Percentiles rank a stretch among this genome's conserved stretches.
These are phyloP conservation scores for Populus alba DNA, from an alignment of 345 rosid genomes.

Conservation along the genomic window DNA sequence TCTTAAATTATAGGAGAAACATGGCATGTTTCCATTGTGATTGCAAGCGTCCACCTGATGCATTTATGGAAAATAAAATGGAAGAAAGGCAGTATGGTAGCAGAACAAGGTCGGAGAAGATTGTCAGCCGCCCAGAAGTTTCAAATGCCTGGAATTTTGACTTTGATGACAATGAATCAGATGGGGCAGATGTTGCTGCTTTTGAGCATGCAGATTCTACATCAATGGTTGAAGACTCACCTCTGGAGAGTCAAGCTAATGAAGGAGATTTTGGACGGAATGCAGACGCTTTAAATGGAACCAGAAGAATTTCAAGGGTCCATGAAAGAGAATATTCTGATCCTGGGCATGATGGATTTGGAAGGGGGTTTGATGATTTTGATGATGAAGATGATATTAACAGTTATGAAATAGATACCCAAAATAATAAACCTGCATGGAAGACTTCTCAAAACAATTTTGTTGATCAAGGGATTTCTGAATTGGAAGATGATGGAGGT, in stretches of 20 bases:
- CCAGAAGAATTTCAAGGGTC: constrained; percentile 24
- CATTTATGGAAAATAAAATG: constrained; percentile 51
- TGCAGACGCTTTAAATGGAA: constrained; percentile 35
- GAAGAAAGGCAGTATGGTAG: constrained; percentile 49
- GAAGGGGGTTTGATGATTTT: constrained; percentile 84
- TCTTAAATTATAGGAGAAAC: constrained; percentile 93
- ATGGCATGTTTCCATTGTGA: constrained; percentile 93
- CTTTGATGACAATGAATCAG: constrained; percentile 96
- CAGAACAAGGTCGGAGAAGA: constrained; percentile 43
- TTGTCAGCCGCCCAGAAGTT: constrained; percentile 50
- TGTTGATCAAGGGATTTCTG: constrained; percentile 46
- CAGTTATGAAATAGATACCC: constrained; percentile 76
- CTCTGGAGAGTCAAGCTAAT: constrained; percentile 13
- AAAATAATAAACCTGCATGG: constrained; percentile 31
- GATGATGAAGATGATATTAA: constrained; percentile 90
- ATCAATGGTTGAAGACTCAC: constrained; percentile 32
- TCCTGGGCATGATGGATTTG: constrained; percentile 32
- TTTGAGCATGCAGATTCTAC: constrained; percentile 80
- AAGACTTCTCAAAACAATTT: constrained; percentile 36
- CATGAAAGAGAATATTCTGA: constrained; percentile 46
- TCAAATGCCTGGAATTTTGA: constrained; percentile 95
- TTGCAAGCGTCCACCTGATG: constrained; percentile 92
- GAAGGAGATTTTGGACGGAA: constrained; percentile 39
- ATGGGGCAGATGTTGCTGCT: constrained; percentile 93
- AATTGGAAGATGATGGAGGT: constrained; percentile 37